phyloP scores from a whole-genome alignment of 163 green algal genomes.

The Chlamydomonas reinhardtii region DNA sequence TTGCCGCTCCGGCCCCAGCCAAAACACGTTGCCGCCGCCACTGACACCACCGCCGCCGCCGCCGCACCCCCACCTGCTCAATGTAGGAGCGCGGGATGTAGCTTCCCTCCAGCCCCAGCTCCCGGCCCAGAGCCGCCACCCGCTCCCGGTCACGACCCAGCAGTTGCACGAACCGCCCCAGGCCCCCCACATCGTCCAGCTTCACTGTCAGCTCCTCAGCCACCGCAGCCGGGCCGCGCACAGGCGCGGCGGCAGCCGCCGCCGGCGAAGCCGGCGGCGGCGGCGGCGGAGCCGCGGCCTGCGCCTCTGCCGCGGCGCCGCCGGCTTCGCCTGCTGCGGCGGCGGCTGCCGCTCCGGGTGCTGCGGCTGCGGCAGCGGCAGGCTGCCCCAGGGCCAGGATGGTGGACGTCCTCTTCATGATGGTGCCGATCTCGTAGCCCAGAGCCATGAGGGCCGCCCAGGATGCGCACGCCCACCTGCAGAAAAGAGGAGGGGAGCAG shows the following conservation, averaged over 20 bases:
- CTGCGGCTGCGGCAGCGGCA: neutral
- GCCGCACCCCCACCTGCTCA: constrained; percentile 81
- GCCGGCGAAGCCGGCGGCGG: neutral
- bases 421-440: constrained; percentile 94
- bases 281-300: neutral
- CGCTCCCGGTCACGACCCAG: constrained; percentile 82
- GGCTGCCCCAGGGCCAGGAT: constrained; percentile 41
- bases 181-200: constrained; percentile 90
- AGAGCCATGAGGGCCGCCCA: constrained; percentile 98
- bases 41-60: neutral
- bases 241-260: too few species aligned
- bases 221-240: neutral
- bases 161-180: constrained; percentile 88
- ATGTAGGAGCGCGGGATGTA: constrained; percentile 96
- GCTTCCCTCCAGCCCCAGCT: constrained; percentile 86
- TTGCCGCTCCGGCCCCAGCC: too few species aligned
- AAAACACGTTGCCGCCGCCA: neutral
- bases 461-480: constrained; percentile 74
- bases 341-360: neutral
- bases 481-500: too few species aligned
- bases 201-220: constrained; percentile 78
- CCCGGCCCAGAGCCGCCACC: constrained; percentile 74
- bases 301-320: neutral
- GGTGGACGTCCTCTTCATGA: constrained; percentile 86
- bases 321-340: neutral